Evolutionary conservation across 2,329 filamentous ascomycete species (phyloP), one percentile per base, ranked within the genome.

Genomic region (Fusarium neocosmosporiellum): DNA sequence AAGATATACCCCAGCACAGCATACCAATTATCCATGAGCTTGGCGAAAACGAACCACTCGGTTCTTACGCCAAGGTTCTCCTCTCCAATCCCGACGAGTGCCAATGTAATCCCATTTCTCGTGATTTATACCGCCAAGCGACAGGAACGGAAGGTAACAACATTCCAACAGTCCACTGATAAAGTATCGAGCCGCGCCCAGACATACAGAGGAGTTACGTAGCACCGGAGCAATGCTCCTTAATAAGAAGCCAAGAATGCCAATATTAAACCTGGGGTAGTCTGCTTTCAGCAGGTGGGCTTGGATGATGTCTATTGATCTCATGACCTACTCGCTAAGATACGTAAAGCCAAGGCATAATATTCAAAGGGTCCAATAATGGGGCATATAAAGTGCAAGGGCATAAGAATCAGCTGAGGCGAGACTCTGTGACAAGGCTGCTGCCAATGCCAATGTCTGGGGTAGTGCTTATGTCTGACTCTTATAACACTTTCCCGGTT

Each of bases 81-180:
- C 16, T 61, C 61, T 61, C 70, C 68, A 72, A 69, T 63, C 61
- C 60, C 9, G 16, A n/a, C 36, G 39, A 58, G 22, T 65, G 68
- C 60, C 65, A 71, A 68, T 67, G 57, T 61, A 43, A 69, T 60
- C 18, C 33, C 54, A 43, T 65, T 53, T 67, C 72, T 72, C 60
- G 69, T 72, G 66, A 70, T 66, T 63, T 20, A 4, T 13, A 22
- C 46, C 34, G 72, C 72, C 72, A 74, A 74, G 72, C n/a, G 24
- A 67, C 70, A 55, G 13, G 59, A 71, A 34, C 34, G 70, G 70
- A 66, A 72, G 70, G 70, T 41, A 48, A 24, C 41, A 55, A 14
- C 18, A 20, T 10, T 2, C 27, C 48, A 54, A 54, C 48, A n/a
- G 46, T 20, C 27, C 24, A 31, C 31, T 7, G 46, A 53, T 53